Evolutionary conservation across 495 filamentous ascomycete species (phyloP).

Genomic region (Daldinia caldariorum): DNA sequence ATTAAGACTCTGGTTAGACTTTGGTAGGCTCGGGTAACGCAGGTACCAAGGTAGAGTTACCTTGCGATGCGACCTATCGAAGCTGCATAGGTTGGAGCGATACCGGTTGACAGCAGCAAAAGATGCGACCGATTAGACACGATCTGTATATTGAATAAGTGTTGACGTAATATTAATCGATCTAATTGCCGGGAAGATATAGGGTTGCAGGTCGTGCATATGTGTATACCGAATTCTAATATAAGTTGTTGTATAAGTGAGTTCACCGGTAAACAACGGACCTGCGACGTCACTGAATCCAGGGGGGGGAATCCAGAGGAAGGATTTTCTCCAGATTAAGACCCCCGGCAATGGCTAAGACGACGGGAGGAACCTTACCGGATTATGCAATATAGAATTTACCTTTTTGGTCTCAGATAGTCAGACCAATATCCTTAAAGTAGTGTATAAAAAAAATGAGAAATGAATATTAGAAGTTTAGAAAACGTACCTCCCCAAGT

Average conservation of each 20-base stretch:
- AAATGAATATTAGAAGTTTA: no score
- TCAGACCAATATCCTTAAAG: not conserved
- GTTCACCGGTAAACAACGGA: not conserved
- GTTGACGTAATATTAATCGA: not conserved
- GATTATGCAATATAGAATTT: no score
- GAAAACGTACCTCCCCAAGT: no score
- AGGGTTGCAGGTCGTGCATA: not conserved
- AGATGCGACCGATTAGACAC: not conserved
- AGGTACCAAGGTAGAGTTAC: conserved; percentile 23
- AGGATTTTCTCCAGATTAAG: no score
- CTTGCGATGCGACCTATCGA: conserved; percentile 17
- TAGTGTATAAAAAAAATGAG: no score
- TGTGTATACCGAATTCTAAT: not conserved
- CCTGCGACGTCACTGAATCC: conserved; percentile 26
- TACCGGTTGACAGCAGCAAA: not conserved
- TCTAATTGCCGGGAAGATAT: not conserved
- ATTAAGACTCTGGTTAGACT: no score
- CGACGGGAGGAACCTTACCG: not conserved
- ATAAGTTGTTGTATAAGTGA: not conserved
- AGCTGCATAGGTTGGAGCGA: not conserved
- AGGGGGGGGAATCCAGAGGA: no score
- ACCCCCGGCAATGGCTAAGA: not conserved
- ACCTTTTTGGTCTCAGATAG: no score
- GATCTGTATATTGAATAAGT: not conserved
- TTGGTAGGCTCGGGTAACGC: not conserved